These are phyloP conservation scores for Pseudomicrostroma phylloplanum DNA, from an alignment of 1,284 basidiomycete species.

Conservation along the genomic window DNA sequence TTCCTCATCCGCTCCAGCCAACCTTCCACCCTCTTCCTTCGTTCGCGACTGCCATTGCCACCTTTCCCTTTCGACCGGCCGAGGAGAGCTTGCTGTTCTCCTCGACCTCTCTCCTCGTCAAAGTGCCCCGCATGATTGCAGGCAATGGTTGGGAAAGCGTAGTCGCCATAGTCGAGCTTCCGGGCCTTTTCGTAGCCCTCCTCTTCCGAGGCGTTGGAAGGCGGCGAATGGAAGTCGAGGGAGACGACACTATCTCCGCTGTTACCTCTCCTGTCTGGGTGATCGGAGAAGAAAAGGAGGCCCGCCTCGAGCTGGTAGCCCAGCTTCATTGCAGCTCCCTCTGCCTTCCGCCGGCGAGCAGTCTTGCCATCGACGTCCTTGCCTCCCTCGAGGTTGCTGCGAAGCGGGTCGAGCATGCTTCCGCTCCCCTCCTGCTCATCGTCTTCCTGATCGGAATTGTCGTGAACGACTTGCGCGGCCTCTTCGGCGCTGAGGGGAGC, in stretches of 20 bases:
- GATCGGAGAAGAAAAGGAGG: slow-evolving; percentile 25
- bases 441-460: slow-evolving; percentile 51
- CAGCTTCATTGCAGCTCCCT: neutral
- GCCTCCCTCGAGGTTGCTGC: no score
- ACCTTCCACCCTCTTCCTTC: slow-evolving; percentile 1
- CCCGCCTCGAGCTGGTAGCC: slow-evolving; percentile 24
- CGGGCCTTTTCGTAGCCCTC: slow-evolving; percentile 67
- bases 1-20: neutral
- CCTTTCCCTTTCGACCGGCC: slow-evolving; percentile 15
- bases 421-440: slow-evolving; percentile 43
- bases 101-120: slow-evolving; percentile 17
- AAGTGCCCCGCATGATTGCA: slow-evolving; percentile 62
- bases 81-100: slow-evolving; percentile 31
- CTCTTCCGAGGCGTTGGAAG: slow-evolving; percentile 58
- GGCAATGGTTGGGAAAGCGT: slow-evolving; percentile 82
- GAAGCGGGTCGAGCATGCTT: no score
- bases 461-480: slow-evolving; percentile 63
- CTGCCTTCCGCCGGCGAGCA: slow-evolving; percentile 1
- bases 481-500: slow-evolving; percentile 70
- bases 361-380: slow-evolving; percentile 38
- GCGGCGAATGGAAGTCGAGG: slow-evolving; percentile 62
- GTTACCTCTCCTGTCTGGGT: slow-evolving; percentile 42
- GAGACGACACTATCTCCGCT: slow-evolving; percentile 52
- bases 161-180: slow-evolving; percentile 80
- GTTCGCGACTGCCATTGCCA: slow-evolving; percentile 14